Conservation (phyloP, 768 basidiomycete genomes). For the Tylopilus rubrobrunneus region DNA sequence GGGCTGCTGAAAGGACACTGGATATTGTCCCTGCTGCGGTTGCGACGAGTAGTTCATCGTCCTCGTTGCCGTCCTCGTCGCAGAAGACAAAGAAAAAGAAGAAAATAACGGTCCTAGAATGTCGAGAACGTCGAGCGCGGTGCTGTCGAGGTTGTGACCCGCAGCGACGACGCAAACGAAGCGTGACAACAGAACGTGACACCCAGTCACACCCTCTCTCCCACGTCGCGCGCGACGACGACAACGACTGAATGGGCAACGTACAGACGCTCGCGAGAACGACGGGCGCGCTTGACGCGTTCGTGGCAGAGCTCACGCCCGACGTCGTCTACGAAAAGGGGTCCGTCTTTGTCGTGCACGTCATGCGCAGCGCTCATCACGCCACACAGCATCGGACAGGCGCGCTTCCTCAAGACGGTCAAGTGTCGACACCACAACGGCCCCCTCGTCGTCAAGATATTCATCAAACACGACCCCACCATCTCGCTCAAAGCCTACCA, state of each 20-base stretch:
- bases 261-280: slow-evolving; percentile 62
- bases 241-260: slow-evolving; percentile 60
- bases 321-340: slow-evolving; percentile 92
- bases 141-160: slow-evolving; percentile 2
- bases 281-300: slow-evolving; percentile 82
- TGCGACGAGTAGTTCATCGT: slow-evolving; percentile 27
- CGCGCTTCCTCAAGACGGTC: slow-evolving; percentile 67
- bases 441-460: slow-evolving; percentile 87
- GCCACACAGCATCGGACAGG: slow-evolving; percentile 25
- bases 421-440: slow-evolving; percentile 83
- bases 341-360: slow-evolving; percentile 37
- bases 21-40: slow-evolving; percentile 22
- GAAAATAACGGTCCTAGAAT: slow-evolving; percentile 1
- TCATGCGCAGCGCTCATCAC: background rate
- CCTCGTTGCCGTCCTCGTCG: slow-evolving; percentile 1
- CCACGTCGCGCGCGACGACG: background rate
- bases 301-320: slow-evolving; percentile 80
- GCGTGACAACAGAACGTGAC: slow-evolving; percentile 25
- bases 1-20: too few species aligned
- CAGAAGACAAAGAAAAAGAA: background rate
- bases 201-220: slow-evolving; percentile 20
- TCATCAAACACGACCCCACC: slow-evolving; percentile 90
- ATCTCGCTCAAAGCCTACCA: slow-evolving; percentile 73
- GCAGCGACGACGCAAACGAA: slow-evolving; percentile 6
- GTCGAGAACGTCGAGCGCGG: slow-evolving; percentile 2